A percentile compares a stretch with the other conserved stretches of the same genome.
These are phyloP conservation scores for Lasiodiplodia sp. DNA, from an alignment of 2,329 filamentous ascomycete genomes.

Conservation along the genomic window DNA sequence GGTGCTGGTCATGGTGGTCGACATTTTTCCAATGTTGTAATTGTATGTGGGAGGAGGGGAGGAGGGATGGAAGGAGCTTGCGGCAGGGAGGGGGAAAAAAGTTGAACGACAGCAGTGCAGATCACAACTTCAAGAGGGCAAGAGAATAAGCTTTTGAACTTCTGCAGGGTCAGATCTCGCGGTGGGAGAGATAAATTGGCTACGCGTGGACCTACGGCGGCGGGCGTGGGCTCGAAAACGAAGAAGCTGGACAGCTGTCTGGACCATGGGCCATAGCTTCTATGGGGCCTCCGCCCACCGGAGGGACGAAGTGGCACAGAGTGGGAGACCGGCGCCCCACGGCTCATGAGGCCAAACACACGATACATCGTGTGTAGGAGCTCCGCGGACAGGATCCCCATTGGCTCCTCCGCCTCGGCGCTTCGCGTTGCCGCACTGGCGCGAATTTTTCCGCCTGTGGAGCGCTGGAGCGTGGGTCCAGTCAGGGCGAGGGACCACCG, in stretches of 20 bases:
- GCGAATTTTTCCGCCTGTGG: constrained; percentile 26
- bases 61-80: neutral
- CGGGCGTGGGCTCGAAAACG: neutral
- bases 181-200: constrained; percentile 14
- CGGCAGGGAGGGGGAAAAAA: constrained; percentile 1
- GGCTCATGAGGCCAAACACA: constrained; percentile 12
- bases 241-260: constrained; percentile 12
- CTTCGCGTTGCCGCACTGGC: constrained; percentile 3
- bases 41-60: neutral
- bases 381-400: neutral
- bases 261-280: constrained; percentile 13
- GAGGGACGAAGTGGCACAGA: neutral
- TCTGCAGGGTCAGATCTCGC: constrained; percentile 19
- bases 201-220: neutral
- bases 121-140: constrained; percentile 18
- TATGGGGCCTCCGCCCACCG: constrained; percentile 20
- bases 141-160: constrained; percentile 14
- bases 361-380: neutral
- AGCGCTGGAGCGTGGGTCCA: constrained; percentile 21
- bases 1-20: constrained; percentile 42
- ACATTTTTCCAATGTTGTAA: constrained; percentile 34
- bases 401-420: constrained; percentile 7
- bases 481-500: neutral
- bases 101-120: neutral
- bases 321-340: constrained; percentile 16